Percentiles rank a stretch among this genome's conserved stretches.
Evolutionary conservation across 495 filamentous ascomycete species (phyloP).

Genomic region (Lichenothelia convexa): DNA sequence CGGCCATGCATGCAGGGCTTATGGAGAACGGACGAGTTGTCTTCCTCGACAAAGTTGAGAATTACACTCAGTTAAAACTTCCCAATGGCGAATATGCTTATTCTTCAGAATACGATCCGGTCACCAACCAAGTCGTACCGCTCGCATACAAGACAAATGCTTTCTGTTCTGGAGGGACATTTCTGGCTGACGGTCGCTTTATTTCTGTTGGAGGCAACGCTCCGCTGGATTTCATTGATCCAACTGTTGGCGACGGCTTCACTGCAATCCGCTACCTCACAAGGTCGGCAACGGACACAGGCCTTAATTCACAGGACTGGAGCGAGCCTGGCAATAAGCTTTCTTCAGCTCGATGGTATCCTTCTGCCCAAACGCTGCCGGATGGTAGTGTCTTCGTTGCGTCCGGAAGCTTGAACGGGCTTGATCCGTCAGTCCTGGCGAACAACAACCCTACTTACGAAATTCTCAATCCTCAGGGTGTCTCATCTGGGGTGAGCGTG

Average conservation of each 20-base stretch:
- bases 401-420: constrained; percentile 42
- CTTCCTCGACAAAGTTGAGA: constrained; percentile 46
- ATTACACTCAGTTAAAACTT: constrained; percentile 38
- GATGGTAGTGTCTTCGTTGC: constrained; percentile 39
- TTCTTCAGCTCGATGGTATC: constrained; percentile 37
- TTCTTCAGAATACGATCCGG: constrained; percentile 40
- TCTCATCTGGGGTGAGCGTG: constrained; percentile 25
- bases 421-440: constrained; percentile 32
- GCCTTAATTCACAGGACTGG: constrained; percentile 33
- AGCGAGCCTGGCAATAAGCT: constrained; percentile 38
- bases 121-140: constrained; percentile 27
- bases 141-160: constrained; percentile 40
- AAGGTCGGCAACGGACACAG: constrained; percentile 29
- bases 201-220: constrained; percentile 40
- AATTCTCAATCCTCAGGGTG: constrained; percentile 29
- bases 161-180: constrained; percentile 43
- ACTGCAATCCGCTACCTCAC: constrained; percentile 34
- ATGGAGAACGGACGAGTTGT: constrained; percentile 39
- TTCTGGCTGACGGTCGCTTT: constrained; percentile 37
- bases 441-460: constrained; percentile 53
- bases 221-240: constrained; percentile 34
- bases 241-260: constrained; percentile 41
- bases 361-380: constrained; percentile 37
- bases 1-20: constrained; percentile 44
- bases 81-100: constrained; percentile 38